Base-by-base conservation (phyloP, 495 filamentous ascomycete genomes). In the Paragyromitra xinjiangensis region DNA sequence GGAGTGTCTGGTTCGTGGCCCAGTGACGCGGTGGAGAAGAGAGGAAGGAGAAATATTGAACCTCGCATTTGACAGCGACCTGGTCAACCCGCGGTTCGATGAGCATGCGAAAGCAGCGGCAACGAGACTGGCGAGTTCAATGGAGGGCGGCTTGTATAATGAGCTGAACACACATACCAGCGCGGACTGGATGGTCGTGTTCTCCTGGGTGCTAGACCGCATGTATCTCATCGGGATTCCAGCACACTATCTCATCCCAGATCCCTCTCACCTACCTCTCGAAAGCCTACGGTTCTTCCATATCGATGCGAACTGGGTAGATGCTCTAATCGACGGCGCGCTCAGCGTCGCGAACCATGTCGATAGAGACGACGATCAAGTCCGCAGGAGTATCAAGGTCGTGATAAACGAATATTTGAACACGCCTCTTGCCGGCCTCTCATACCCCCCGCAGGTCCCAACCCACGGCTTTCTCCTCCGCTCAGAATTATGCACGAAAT, bases 291-390 rank as follows among this genome's bases (percentile, higher is more conserved):
- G 87, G 0, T 85, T 86, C 77, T 88, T 88, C 79, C 70, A 82
- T 55, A 84, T 88, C 48, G 87, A 89, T 66, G 37, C 75, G 0
- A 79, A 80, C 56, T 88, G 86, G 87, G 61, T 85, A 0, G 83
- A 86, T 61, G 81, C 80, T 19, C 34, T 87, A n/a, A 78, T 88
- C 0, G 87, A 88, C 70, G 87, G 87, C 1, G 87, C 82, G 3
- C 81, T 89, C 1, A 81, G 73, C 24, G 62, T 86, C 0, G 86
- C 75, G 0, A 87, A 87, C 72, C 85, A 88, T 71, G 24, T 83
- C 11, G 64, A 61, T 6, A 29, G 16, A 8, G 37, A 53, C 9
- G 64, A 78, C n/a, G 80, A 77, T 44, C 14, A 45, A n/a, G 40
- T 69, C 44, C 78, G 81, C 22, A 56, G 24, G 40, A 11, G 24